Evolutionary conservation across 495 filamentous ascomycete species (phyloP), one percentile per base, ranked within the genome.

Genomic region (Aspergillus affinis): DNA sequence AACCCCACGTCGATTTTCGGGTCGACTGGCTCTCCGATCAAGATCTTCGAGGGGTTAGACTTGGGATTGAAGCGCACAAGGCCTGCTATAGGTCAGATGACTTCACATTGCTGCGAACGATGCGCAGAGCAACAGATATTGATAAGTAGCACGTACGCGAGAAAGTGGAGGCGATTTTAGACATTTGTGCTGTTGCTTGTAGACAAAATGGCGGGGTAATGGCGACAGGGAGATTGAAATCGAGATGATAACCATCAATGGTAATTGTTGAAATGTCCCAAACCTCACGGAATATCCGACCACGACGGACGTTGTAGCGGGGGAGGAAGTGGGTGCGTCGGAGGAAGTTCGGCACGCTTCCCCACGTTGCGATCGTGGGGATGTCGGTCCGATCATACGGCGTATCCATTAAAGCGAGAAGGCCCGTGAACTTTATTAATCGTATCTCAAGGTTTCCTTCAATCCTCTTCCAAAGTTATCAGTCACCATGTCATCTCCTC

Each of bases 21-120:
- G 61, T 84, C 78, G 21, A 79, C 68, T 17, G 84, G 84, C 69
- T 87, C 79, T 32, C 84, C 84, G 65, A 86, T 81, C 47, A 86
- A 69, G 59, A 82, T 67, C 57, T 76, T 80, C 63, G 69, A 65
- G 47, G 73, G 70, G 60, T 78, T 74, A 13, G 77, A 81, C 67
- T 80, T 82, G 57, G 85, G 80, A 48, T 78, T 71, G 61, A 87
- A 86, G 55, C 84, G 81, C 62, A 86, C 82, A 65, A 87, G 76
- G 67, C 84, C 84, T 86, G 59, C 9, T 57, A 44, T 2, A 13
- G 27, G 49, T 65, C 58, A 69, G 65, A 26, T 23, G 59, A n/a
- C 19, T 23, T 20, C 10, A n/a, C 2, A 6, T 12, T 29, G 13
- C 3, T 55, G 49, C 12, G 23, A 15, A 17, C 1, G 36, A 41